Base-by-base conservation (phyloP, 345 rosid genomes). In the Passiflora organensis region DNA sequence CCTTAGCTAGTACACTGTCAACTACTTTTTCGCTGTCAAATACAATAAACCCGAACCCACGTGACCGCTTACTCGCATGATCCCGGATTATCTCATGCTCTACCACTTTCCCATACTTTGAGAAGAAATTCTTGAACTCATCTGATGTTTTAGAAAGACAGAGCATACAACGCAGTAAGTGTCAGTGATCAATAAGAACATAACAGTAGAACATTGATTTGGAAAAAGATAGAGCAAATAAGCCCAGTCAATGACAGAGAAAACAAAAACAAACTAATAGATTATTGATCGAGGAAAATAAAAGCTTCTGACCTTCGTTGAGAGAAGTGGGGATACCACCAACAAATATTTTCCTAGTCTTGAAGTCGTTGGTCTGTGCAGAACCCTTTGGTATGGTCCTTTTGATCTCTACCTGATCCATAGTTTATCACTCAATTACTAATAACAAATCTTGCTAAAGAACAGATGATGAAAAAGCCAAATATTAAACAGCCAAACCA, bases 281-380 rank as follows among this genome's bases (percentile, higher is more conserved):
- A 28, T 28, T 8, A 28, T 8, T 28, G 34, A n/a, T n/a, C 34
- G 8, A 28, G 8, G 8, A 28, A 18, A 34, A 18, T 21, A 23
- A 43, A 15, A 43, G 37, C 22, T 43, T 11, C 10, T 6, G 4
- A 62, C 73, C 73, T 57, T 58, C 73, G 20, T 63, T 52, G 16
- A 69, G 48, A 43, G 58, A 20, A 1, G 73, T 45, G 4, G 73
- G 64, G 51, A 69, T 50, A 45, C 73, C 73, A 24, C 73, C 73
- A 20, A 69, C 43, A 39, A 69, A 69, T 38, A 62, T 69, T 62
- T 69, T 69, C 51, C 62, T 23, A 55, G 21, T 57, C 64, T 56
- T 32, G 41, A 86, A 80, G 62, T 89, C 96, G 19, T 10, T 48
- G 53, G 39, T 21, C 55, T 59, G 51, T 53, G 52, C 32, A 19